A percentile compares a stretch with the other conserved stretches of the same genome.
Evolutionary conservation across 768 basidiomycete species (phyloP).

Genomic region (Lactifluus pinguis): DNA sequence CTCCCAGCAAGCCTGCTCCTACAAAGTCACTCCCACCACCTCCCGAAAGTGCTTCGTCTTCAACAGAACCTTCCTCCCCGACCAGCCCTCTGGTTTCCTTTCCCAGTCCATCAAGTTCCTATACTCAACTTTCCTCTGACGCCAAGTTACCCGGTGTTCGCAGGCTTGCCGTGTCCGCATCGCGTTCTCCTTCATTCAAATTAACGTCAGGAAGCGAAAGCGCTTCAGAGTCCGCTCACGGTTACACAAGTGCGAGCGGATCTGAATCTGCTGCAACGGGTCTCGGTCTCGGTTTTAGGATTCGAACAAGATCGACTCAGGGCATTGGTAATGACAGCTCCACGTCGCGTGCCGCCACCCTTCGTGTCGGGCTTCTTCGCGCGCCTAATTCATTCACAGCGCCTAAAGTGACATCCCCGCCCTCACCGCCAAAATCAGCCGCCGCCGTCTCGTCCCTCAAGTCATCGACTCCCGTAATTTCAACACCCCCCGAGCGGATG

Average conservation of each 20-base stretch:
- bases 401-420: not conserved
- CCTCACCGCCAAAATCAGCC: slow-evolving; percentile 1
- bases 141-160: slow-evolving; percentile 2
- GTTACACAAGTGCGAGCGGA: slow-evolving; percentile 14
- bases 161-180: slow-evolving; percentile 10
- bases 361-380: slow-evolving; percentile 14
- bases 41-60: not conserved
- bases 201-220: slow-evolving; percentile 15
- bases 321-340: not conserved
- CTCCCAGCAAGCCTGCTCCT: slow-evolving; percentile 15
- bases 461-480: not conserved
- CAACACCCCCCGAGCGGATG: slow-evolving; percentile 4
- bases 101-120: slow-evolving; percentile 2
- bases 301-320: slow-evolving; percentile 5
- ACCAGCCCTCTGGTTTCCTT: slow-evolving; percentile 1
- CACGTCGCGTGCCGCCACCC: slow-evolving; percentile 1
- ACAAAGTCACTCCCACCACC: slow-evolving; percentile 14
- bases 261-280: slow-evolving; percentile 14
- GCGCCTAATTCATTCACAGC: slow-evolving; percentile 4
- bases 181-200: slow-evolving; percentile 5
- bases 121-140: not conserved
- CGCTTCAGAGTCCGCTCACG: slow-evolving; percentile 11
- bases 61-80: slow-evolving; percentile 1
- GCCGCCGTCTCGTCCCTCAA: not conserved
- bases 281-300: slow-evolving; percentile 16